phyloP scores from a whole-genome alignment of 148 eudicot genomes.

The Rhododendron vialii region DNA sequence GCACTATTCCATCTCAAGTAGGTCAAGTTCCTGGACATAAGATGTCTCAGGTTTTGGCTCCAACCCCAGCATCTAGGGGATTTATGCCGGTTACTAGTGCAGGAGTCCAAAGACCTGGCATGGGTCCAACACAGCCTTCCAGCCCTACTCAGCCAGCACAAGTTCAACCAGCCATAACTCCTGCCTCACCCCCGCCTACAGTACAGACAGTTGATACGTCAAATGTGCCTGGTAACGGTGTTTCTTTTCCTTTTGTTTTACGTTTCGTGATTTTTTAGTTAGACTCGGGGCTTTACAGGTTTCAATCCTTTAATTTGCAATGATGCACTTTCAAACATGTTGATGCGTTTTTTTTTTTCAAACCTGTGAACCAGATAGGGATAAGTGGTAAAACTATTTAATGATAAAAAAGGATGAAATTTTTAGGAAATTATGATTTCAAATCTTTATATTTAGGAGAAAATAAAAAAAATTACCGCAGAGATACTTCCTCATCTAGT shows the following conservation, averaged over 20 bases:
- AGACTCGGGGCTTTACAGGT: not conserved
- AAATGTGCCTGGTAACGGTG: slow-evolving; percentile 73
- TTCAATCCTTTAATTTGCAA: not conserved
- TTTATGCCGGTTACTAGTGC: slow-evolving; percentile 69
- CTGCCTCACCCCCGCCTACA: slow-evolving; percentile 87
- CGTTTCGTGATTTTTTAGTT: not conserved
- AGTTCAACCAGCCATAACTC: slow-evolving; percentile 48
- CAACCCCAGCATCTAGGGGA: slow-evolving; percentile 49
- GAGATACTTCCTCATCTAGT: not conserved
- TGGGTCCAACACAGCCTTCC: slow-evolving; percentile 60
- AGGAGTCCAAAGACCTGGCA: slow-evolving; percentile 62
- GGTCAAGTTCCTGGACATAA: slow-evolving; percentile 49
- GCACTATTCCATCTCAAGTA: slow-evolving; percentile 48
- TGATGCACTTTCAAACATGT: not conserved
- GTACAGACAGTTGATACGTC: slow-evolving; percentile 90
- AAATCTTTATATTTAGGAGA: not conserved
- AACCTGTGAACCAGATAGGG: not conserved
- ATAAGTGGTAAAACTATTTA: not conserved
- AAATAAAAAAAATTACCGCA: not conserved
- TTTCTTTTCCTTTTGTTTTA: not conserved
- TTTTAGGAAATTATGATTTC: not conserved
- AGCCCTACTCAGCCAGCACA: slow-evolving; percentile 66
- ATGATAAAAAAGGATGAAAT: not conserved
- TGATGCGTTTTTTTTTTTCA: not conserved
- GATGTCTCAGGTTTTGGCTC: slow-evolving; percentile 56